Evolutionary conservation across 1,284 basidiomycete genomes (phyloP).

Genomic region (Singerocomus inundabilis): DNA sequence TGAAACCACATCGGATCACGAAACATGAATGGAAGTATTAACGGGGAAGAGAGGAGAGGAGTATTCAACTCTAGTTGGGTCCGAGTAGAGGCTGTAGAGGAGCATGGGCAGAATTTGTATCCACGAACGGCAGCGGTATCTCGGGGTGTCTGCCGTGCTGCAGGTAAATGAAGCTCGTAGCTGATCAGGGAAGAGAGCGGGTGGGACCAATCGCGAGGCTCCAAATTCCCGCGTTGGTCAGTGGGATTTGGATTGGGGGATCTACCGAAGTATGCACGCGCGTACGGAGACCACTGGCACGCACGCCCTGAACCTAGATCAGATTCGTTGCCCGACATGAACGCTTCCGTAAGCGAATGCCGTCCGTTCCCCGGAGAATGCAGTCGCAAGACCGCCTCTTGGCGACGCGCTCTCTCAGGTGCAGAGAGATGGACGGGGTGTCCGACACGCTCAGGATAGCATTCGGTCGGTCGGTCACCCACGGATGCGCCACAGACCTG

Average conservation of each 20-base stretch:
- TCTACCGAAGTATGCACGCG: too few relatives aligned
- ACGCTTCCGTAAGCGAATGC: conserved; percentile 4
- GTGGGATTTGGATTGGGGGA: neutral
- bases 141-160: too few relatives aligned
- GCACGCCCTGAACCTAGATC: conserved; percentile 3
- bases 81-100: too few relatives aligned
- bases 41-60: neutral
- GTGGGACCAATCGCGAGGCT: neutral
- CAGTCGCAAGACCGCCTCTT: neutral
- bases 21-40: conserved; percentile 3
- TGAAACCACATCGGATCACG: too few relatives aligned
- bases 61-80: neutral
- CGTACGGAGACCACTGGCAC: too few relatives aligned
- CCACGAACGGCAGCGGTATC: too few relatives aligned
- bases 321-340: too few relatives aligned
- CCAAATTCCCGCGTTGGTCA: neutral
- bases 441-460: neutral
- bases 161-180: neutral
- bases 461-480: neutral
- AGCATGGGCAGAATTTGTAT: too few relatives aligned
- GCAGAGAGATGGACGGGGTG: neutral
- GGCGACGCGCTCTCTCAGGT: neutral
- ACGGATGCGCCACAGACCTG: conserved; percentile 1
- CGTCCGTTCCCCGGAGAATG: conserved; percentile 2
- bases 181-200: conserved; percentile 4